Evolutionary conservation across 225 moss, liverwort and hornwort genomes (phyloP).

Genomic region (Takakia lepidozioides): DNA sequence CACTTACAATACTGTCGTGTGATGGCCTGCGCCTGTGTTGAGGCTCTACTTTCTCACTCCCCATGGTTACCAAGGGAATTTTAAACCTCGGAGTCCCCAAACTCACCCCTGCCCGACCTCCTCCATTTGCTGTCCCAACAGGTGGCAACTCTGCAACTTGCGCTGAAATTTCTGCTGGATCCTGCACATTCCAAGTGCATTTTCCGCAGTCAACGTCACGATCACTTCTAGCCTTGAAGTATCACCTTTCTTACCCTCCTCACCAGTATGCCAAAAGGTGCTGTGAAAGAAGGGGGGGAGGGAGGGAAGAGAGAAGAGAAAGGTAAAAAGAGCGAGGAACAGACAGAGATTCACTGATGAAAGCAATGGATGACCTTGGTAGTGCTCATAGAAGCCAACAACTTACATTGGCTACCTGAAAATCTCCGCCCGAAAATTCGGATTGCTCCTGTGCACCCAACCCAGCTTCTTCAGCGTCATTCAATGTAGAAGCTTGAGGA

Average conservation of each 20-base stretch:
- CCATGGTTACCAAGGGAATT: constrained; percentile 13
- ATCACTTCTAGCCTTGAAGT: too few relatives aligned
- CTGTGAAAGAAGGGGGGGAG: too few relatives aligned
- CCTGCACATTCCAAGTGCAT: constrained; percentile 21
- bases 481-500: too few relatives aligned
- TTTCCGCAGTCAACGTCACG: too few relatives aligned
- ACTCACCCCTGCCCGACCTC: constrained; percentile 17
- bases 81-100: constrained; percentile 15
- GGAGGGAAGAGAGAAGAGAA: too few relatives aligned
- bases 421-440: too few relatives aligned
- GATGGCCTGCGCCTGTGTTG: constrained; percentile 41
- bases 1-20: constrained; percentile 50
- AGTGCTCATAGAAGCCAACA: background rate
- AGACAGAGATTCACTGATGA: too few relatives aligned
- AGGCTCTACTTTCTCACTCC: constrained; percentile 22
- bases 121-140: constrained; percentile 16
- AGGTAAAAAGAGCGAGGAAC: too few relatives aligned
- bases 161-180: constrained; percentile 15
- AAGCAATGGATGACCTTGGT: too few relatives aligned
- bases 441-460: constrained; percentile 17
- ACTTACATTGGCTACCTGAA: constrained; percentile 23
- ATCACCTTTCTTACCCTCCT: too few relatives aligned
- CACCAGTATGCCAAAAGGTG: too few relatives aligned
- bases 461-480: constrained; percentile 14
- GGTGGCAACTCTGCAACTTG: constrained; percentile 19